Base-by-base conservation (phyloP, 805 yeast species). In the Clavispora vitiphila region DNA sequence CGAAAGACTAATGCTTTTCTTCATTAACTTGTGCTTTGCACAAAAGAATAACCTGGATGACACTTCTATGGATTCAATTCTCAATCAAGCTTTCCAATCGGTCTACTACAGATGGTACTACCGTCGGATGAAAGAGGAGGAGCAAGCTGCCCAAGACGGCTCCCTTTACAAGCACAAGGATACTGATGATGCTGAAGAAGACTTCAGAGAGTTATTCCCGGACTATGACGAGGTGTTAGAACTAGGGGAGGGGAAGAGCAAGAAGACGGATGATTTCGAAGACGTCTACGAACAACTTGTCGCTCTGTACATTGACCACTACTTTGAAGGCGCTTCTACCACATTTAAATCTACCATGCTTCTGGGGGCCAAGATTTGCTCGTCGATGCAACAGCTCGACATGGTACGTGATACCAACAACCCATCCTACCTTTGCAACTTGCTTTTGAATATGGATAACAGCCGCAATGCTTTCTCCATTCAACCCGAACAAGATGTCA, bases 71-170 rank as follows among this genome's bases (percentile, higher is more conserved):
- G 37, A 41, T 9, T n/a, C 14, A 6, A 35, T 69, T 7, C 57
- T 75, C 4, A 66, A 70, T 24, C 73, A 73, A 39, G 58, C 79
- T 0, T 69, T 87, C 44, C 78, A 80, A 51, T 60, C 80, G 0
- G 54, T 88, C 16, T 86, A 86, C 61, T 81, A 82, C 53, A 71
- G 91, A 54, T 91, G 96, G 97, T 75, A 91, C 1, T 62, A 85
- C 41, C 76, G 93, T 48, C 69, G 83, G 43, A 64, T 83, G 59
- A 80, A 81, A 47, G 68, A 73, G 37, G 87, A 85, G 49, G 82
- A 86, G 50, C 76, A 75, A 31, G 80, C 72, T 14, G 75, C 78
- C 3, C 75, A 75, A 39, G 76, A 78, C 32, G 76, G 78, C 1
- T 79, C 83, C 14, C 67, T 87, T 29, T 90, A 77, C 64, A 83